Base-by-base conservation (phyloP, 352 stramenopile species). In the Phytophthora nicotianae region DNA sequence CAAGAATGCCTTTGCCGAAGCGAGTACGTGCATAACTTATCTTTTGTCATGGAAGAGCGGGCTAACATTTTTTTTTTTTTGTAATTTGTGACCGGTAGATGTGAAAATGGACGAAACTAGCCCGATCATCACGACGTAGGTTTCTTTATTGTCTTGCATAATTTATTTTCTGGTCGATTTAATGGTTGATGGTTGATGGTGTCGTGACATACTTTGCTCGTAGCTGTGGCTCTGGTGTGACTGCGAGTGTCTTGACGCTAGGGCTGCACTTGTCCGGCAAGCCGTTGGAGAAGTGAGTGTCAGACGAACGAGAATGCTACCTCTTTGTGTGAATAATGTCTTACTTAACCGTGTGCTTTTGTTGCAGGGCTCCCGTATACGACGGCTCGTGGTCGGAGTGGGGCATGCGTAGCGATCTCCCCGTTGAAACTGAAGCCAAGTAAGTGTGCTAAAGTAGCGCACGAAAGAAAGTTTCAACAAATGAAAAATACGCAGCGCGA, bases 351-450 rank as follows among this genome's bases (percentile, higher is more conserved):
- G 4, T 57, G 43, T 41, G 16, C 19, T 33, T 11, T 48, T 27
- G 26, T 48, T 63, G 13, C 38, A 94, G 83, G 27, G 69, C 72
- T 26, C 72, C 81, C 2, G 84, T 98, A 27, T 98, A 97, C 70
- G 92, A 98, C 50, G 92, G 91, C 9, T 95, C 83, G 37, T 97
- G 89, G 89, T 86, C 86, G 5, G 90, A 97, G 62, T 97, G 87
- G 84, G 87, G 83, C 24, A 50, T 81, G 33, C 77, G 77, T 53
- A 68, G 80, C 0, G 81, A 91, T 41, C 75, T 91, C 1, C 81
- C 83, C 0, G 46, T 91, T 24, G 75, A 79, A 29, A 83, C 48
- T 3, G 58, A 58, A 37, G 27, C 43, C 9, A 59, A 58, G 45
- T 63, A 49, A 57, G 33, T 41, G 24, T 21, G 26, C 13, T 42